These are phyloP conservation scores for Ogataea paradorogensis DNA, from an alignment of 805 yeast species.

Conservation along the genomic window DNA sequence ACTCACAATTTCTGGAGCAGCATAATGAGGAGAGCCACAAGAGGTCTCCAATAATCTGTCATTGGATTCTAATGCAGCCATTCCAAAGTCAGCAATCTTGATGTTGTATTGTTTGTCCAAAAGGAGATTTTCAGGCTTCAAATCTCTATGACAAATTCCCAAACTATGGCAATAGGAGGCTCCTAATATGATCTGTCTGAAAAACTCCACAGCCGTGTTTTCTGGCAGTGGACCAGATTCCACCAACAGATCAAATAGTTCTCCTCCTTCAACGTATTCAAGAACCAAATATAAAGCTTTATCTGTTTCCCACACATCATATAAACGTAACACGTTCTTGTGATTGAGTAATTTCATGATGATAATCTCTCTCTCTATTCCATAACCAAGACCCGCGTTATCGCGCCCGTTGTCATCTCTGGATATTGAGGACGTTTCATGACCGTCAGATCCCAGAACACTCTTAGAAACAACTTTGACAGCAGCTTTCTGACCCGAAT, in stretches of 20 bases:
- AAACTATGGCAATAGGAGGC: conserved; percentile 62
- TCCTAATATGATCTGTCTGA: conserved; percentile 68
- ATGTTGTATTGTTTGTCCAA: conserved; percentile 83
- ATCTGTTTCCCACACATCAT: conserved; percentile 86
- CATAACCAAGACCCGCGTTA: conserved; percentile 66
- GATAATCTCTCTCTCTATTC: conserved; percentile 83
- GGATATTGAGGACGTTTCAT: conserved; percentile 10
- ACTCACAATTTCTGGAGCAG: conserved; percentile 96
- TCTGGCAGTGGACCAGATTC: conserved; percentile 87
- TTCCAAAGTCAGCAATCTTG: conserved; percentile 97
- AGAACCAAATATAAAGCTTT: conserved; percentile 80
- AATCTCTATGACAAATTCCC: conserved; percentile 74
- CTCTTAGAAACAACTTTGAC: conserved; percentile 94
- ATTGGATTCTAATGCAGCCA: conserved; percentile 92
- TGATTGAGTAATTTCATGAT: conserved; percentile 80
- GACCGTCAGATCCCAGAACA: conserved; percentile 41
- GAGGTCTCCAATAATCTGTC: conserved; percentile 86
- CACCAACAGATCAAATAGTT: conserved; percentile 85
- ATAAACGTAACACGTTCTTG: conserved; percentile 72
- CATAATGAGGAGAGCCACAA: conserved; percentile 98
- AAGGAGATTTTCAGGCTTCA: conserved; percentile 75
- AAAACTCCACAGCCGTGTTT: conserved; percentile 84
- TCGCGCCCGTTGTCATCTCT: conserved; percentile 37
- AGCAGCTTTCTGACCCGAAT: conserved; percentile 88
- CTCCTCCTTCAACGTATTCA: conserved; percentile 98